Conservation (phyloP, 1,284 basidiomycete genomes). For the Serendipita sp. region DNA sequence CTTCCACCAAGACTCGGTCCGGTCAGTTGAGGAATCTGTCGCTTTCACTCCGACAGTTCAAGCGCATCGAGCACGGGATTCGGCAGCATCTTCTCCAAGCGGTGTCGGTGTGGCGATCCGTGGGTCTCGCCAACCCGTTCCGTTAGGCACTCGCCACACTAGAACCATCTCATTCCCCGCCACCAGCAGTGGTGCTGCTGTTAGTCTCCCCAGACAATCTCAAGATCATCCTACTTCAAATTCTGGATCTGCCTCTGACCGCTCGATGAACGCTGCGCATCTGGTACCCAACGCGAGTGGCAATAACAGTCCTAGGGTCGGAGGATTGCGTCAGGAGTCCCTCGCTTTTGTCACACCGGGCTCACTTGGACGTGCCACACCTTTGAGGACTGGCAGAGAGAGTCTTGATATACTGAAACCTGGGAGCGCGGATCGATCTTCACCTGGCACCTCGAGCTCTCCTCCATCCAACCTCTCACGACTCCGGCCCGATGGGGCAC, state of each 20-base stretch:
- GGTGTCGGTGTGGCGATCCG: constrained; percentile 28
- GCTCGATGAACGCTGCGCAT: not conserved
- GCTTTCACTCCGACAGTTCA: constrained; percentile 49
- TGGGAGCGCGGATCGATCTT: not conserved
- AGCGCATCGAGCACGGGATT: constrained; percentile 28
- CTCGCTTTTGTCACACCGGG: not conserved
- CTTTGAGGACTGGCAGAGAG: not conserved
- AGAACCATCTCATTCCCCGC: constrained; percentile 1
- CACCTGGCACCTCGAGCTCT: not conserved
- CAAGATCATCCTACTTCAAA: not conserved
- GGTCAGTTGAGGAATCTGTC: constrained; percentile 27
- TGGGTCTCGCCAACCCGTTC: constrained; percentile 30
- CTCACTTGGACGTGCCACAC: not conserved
- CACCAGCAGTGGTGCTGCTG: not conserved
- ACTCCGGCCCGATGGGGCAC: not conserved
- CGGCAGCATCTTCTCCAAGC: constrained; percentile 27
- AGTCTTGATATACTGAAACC: not conserved
- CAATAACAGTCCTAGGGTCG: not conserved
- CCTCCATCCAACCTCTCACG: constrained; percentile 1
- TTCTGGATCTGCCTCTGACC: constrained; percentile 1
- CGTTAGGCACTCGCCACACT: constrained; percentile 18
- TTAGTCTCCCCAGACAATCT: not conserved
- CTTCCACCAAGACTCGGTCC: constrained; percentile 31
- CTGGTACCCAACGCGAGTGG: not conserved
- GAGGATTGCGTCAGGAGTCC: not conserved